Base-by-base conservation (phyloP, 1,139 yeast species). In the Yamadazyma dushanensis region DNA sequence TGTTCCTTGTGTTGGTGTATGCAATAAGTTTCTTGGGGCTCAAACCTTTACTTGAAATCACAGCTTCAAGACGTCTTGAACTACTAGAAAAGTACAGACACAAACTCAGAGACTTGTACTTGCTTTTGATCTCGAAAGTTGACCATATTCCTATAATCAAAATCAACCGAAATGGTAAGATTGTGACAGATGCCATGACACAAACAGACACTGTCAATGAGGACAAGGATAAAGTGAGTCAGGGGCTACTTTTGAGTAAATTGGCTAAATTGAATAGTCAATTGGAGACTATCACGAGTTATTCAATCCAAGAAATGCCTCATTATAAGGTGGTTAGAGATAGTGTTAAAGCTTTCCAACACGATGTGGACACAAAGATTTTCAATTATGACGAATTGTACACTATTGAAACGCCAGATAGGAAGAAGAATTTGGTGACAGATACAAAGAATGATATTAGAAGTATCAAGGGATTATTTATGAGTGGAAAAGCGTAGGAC, bases 361-460 rank as follows among this genome's bases (percentile, higher is more conserved):
- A 57, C 26, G 60, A 61, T 37, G 57, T 66, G 0, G 75, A 70
- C 40, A 48, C 63, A 42, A 58, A 57, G 10, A 59, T 59, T 31
- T 69, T 69, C 44, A 56, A 63, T 37, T 53, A 51, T 33, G 53
- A 51, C 20, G 63, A 59, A 17, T 49, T 66, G 13, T 65, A 65
- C 37, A 39, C 46, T 1, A 48, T 44, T 8, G 39, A 43, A 8
- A 37, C 42, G 5, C 43, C 36, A 8, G 40, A 37, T 8, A 53
- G 55, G 26, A 59, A 53, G 49, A 57, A 49, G 33, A 66, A 66
- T 41, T 43, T 68, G 42, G 63, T 63, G 1, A 51, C 55, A 5
- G 74, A 67, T 31, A 57, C 61, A 8, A 64, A 59, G 45, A 66
- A 60, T 43, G 73, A 65, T 37, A 64, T 70, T n/a, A 51, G 76